Percentiles rank a stretch among this genome's conserved stretches.
phyloP scores from a whole-genome alignment of 2,329 filamentous ascomycete species.

The Colletotrichum sp. region DNA sequence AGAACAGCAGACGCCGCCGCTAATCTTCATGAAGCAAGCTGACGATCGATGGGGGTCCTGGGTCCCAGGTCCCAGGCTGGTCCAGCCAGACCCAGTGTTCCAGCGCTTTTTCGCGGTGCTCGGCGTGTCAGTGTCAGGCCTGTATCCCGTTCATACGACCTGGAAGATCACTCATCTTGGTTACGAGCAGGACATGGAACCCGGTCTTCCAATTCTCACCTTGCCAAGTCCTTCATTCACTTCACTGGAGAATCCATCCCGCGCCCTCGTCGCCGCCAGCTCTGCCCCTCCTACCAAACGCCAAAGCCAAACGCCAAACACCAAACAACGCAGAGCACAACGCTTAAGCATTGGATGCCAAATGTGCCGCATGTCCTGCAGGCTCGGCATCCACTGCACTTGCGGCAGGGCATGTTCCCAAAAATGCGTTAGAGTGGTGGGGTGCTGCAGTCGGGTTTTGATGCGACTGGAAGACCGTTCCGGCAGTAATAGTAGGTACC shows the following conservation, averaged over 20 bases:
- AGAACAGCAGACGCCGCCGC: neutral
- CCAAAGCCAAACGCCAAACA: neutral
- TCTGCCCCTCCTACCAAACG: neutral
- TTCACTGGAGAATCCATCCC: neutral
- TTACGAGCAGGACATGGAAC: neutral
- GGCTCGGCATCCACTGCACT: slow-evolving; percentile 18
- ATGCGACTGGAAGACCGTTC: neutral
- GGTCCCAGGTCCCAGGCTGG: neutral
- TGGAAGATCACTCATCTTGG: neutral
- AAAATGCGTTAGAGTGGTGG: slow-evolving; percentile 1
- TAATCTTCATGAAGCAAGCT: slow-evolving; percentile 6
- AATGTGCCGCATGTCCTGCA: slow-evolving; percentile 17
- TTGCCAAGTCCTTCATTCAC: neutral
- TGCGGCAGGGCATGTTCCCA: slow-evolving; percentile 12
- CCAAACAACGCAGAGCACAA: neutral
- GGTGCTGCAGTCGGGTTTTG: slow-evolving; percentile 4
- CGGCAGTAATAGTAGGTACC: neutral
- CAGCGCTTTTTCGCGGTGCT: neutral
- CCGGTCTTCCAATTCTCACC: neutral
- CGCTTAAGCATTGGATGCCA: slow-evolving; percentile 15
- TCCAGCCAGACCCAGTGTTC: neutral
- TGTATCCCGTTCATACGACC: neutral
- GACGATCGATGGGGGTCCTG: neutral
- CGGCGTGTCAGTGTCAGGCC: neutral
- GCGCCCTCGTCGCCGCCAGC: neutral